Evolutionary conservation across 2,329 filamentous ascomycete species (phyloP).

Genomic region (Stylonectria norvegica): DNA sequence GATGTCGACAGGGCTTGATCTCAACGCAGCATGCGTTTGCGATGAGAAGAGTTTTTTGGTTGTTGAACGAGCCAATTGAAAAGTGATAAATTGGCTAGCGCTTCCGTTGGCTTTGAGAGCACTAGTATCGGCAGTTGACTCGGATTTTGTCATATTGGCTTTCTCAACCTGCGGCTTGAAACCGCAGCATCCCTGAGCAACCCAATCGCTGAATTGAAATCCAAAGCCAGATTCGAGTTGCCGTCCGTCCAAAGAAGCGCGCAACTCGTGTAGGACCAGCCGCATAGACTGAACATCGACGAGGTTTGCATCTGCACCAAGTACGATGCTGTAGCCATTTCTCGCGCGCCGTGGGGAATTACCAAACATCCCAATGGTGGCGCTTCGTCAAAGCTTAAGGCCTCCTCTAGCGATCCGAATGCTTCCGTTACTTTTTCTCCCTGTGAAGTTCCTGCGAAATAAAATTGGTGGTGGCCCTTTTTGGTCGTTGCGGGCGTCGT

Average conservation of each 20-base stretch:
- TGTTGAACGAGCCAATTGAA: background rate
- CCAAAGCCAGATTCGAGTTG: background rate
- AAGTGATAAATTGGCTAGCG: background rate
- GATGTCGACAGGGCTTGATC: background rate
- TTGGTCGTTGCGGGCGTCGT: background rate
- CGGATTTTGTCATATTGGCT: background rate
- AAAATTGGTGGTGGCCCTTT: background rate
- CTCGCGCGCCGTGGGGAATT: background rate
- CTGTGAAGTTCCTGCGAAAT: background rate
- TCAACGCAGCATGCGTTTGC: background rate
- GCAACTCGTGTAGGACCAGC: background rate
- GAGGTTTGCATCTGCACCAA: background rate
- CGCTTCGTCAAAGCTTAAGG: background rate
- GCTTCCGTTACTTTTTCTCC: background rate
- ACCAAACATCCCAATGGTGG: background rate
- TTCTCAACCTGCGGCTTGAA: background rate
- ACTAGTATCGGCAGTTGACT: background rate
- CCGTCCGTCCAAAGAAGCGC: background rate
- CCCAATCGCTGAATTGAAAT: background rate
- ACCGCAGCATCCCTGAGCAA: background rate
- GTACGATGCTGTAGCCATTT: background rate
- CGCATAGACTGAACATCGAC: background rate
- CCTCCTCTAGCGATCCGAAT: background rate
- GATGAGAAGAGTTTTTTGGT: background rate
- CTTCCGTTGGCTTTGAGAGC: background rate